Evolutionary conservation across 345 rosid genomes (phyloP).

Genomic region (Gossypium longicalyx): DNA sequence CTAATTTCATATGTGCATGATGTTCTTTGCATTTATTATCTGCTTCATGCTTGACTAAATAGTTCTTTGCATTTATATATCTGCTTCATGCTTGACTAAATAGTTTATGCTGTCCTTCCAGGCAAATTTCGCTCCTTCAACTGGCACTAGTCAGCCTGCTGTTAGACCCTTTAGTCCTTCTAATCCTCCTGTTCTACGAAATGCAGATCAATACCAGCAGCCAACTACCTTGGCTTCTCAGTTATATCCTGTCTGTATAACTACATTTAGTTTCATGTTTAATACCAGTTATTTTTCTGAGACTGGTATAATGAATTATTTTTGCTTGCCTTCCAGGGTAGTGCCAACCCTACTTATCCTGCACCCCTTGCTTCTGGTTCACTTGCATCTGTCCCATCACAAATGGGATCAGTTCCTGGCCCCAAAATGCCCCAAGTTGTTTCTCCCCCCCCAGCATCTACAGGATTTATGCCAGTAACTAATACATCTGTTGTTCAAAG

Average conservation of each 20-base stretch:
- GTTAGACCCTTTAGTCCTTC: conserved; percentile 81
- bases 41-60: no score
- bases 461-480: conserved; percentile 67
- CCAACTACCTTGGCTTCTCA: conserved; percentile 65
- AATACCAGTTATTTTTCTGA: not conserved
- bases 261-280: conserved; percentile 11
- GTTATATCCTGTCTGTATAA: conserved; percentile 66
- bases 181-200: conserved; percentile 65
- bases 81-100: not conserved
- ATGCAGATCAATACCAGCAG: conserved; percentile 84
- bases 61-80: not conserved
- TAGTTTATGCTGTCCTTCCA: conserved; percentile 28
- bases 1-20: not conserved
- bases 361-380: conserved; percentile 48
- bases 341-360: conserved; percentile 47
- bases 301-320: conserved; percentile 6
- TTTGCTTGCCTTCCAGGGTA: conserved; percentile 48
- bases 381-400: conserved; percentile 47
- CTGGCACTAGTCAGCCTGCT: conserved; percentile 48
- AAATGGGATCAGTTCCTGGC: conserved; percentile 45
- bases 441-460: conserved; percentile 37
- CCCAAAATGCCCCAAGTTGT: conserved; percentile 50
- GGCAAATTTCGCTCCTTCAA: conserved; percentile 48
- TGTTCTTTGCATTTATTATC: not conserved
- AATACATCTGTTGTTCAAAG: conserved; percentile 57